These are phyloP conservation scores for Yamadazyma triangularis DNA, from an alignment of 1,139 yeast genomes.

Conservation along the genomic window DNA sequence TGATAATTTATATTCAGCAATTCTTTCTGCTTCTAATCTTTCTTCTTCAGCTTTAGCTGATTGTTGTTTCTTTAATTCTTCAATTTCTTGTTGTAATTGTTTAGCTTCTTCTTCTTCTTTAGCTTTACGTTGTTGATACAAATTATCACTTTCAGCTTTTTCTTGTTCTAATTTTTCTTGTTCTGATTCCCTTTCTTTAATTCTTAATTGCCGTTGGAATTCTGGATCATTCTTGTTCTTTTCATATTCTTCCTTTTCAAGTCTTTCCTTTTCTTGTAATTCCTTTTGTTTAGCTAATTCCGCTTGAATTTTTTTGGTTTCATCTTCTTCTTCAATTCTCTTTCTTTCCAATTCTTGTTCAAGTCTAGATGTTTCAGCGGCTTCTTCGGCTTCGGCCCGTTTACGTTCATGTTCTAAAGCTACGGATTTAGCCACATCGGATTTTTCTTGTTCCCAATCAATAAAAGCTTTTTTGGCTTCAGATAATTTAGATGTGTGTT, in stretches of 20 bases:
- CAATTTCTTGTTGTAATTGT: conserved; percentile 27
- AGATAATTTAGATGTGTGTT: conserved; percentile 31
- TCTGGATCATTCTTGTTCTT: conserved; percentile 20
- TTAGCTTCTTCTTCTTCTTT: conserved; percentile 22
- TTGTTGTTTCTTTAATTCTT: conserved; percentile 23
- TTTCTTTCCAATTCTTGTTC: conserved; percentile 44
- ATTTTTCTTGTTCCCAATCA: conserved; percentile 44
- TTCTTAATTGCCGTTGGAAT: conserved; percentile 23
- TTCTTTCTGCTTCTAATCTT: conserved; percentile 26
- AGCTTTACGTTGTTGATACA: conserved; percentile 22
- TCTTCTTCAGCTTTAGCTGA: conserved; percentile 22
- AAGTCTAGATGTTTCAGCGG: conserved; percentile 41
- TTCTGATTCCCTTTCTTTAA: conserved; percentile 24
- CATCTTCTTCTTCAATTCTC: conserved; percentile 32
- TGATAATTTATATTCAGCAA: conserved; percentile 29
- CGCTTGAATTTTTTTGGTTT: conserved; percentile 25
- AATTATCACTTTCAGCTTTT: conserved; percentile 23
- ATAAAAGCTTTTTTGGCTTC: conserved; percentile 39
- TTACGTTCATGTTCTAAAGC: conserved; percentile 43
- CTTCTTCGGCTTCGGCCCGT: conserved; percentile 45
- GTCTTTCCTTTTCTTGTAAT: conserved; percentile 27
- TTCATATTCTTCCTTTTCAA: conserved; percentile 20
- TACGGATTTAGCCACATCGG: conserved; percentile 31
- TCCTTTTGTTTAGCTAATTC: conserved; percentile 29
- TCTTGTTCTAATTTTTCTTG: conserved; percentile 22